Percentiles rank a stretch among this genome's conserved stretches.
These are phyloP conservation scores for Boletus vinaceobasis DNA, from an alignment of 768 basidiomycete species.

Conservation along the genomic window DNA sequence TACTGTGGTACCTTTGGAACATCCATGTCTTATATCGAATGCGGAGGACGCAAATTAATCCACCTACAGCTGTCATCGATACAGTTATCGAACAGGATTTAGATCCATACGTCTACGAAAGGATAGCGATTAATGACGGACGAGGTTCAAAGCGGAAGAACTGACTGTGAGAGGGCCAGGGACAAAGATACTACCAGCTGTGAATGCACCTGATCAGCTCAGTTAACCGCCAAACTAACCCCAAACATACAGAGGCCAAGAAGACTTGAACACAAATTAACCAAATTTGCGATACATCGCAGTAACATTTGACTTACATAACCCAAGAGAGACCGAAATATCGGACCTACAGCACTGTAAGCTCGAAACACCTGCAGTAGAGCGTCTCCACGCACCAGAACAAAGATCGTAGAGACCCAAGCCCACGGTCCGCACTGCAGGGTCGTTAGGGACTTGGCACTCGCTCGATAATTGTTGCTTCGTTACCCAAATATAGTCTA, in stretches of 20 bases:
- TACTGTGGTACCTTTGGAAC: neutral
- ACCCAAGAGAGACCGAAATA: neutral
- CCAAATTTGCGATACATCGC: neutral
- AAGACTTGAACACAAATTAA: neutral
- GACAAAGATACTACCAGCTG: neutral
- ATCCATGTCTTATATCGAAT: neutral
- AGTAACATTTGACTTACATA: neutral
- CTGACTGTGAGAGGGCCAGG: neutral
- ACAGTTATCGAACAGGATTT: neutral
- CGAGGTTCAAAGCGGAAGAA: neutral
- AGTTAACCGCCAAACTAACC: too few relatives aligned
- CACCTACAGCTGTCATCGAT: neutral
- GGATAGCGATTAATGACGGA: neutral
- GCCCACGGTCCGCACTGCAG: slow-evolving; percentile 1
- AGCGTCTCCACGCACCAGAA: neutral
- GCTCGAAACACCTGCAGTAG: neutral
- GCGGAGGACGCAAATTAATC: too few relatives aligned
- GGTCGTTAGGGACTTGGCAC: neutral
- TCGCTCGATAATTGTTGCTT: neutral
- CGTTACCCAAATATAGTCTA: slow-evolving; percentile 13
- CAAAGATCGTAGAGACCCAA: neutral
- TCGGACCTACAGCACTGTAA: neutral
- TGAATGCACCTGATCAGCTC: neutral
- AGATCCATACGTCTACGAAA: neutral
- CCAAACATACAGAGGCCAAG: neutral